phyloP scores from a whole-genome alignment of 768 basidiomycete genomes.

The Mycena pura region DNA sequence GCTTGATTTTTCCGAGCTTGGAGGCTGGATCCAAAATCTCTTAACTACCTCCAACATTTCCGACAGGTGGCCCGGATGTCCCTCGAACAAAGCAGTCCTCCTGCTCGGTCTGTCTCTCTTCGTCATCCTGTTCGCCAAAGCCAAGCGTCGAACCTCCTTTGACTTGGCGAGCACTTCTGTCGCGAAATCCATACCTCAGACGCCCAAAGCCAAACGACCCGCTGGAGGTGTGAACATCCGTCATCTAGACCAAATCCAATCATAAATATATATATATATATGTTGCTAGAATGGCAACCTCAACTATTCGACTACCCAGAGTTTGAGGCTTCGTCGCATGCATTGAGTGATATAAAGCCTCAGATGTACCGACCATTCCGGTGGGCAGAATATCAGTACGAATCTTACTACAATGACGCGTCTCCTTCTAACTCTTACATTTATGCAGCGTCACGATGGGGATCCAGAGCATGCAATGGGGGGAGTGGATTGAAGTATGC shows the following conservation, averaged over 20 bases:
- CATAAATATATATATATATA: no score
- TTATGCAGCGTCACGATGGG: slow-evolving; percentile 68
- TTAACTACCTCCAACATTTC: neutral
- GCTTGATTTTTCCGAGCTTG: slow-evolving; percentile 3
- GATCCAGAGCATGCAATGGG: slow-evolving; percentile 70
- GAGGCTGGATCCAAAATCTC: slow-evolving; percentile 13
- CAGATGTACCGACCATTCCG: slow-evolving; percentile 72
- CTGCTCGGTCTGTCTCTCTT: neutral
- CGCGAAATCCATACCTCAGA: neutral
- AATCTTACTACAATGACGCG: slow-evolving; percentile 19
- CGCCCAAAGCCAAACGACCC: slow-evolving; percentile 1
- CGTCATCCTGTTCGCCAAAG: neutral
- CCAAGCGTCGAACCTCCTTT: neutral
- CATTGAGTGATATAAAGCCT: slow-evolving; percentile 54
- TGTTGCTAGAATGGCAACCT: slow-evolving; percentile 27
- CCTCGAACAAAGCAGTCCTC: neutral
- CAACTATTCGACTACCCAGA: slow-evolving; percentile 58
- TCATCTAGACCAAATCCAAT: neutral
- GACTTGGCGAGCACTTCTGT: neutral
- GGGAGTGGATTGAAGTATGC: slow-evolving; percentile 75
- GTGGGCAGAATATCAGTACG: slow-evolving; percentile 69
- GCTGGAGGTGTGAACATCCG: slow-evolving; percentile 5
- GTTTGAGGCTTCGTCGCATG: slow-evolving; percentile 47
- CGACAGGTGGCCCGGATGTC: neutral
- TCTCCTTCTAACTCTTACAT: neutral